Conservation (phyloP, 2,329 filamentous ascomycete species). For the Sclerotinia trifoliorum region DNA sequence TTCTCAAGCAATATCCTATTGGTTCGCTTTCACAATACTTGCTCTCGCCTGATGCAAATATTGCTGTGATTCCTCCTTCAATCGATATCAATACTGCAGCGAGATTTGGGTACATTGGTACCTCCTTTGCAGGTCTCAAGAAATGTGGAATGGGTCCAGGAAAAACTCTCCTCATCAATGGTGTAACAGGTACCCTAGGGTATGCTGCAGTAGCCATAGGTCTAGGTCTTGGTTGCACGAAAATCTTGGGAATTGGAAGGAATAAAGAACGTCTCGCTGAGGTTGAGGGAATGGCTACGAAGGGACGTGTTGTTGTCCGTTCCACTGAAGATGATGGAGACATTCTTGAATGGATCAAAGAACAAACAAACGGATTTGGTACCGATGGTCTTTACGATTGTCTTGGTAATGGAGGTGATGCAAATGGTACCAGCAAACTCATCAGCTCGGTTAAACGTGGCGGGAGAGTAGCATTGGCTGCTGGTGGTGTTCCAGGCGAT, state of each 20-base stretch:
- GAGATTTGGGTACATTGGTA: background rate
- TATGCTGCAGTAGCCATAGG: background rate
- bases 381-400: conserved; percentile 2
- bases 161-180: background rate
- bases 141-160: conserved; percentile 1
- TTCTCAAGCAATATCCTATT: background rate
- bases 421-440: background rate
- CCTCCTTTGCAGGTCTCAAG: background rate
- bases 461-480: background rate
- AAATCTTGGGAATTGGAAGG: background rate
- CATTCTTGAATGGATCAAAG: background rate
- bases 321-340: background rate
- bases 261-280: background rate
- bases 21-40: conserved; percentile 4
- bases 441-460: background rate
- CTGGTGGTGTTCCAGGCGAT: background rate
- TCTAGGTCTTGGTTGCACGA: background rate
- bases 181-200: background rate
- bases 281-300: background rate
- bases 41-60: background rate
- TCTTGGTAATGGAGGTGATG: background rate
- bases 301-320: background rate
- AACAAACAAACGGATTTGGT: background rate
- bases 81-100: background rate
- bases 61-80: background rate